Base-by-base conservation (phyloP, 2,329 filamentous ascomycete genomes). In the Penicillium thymicola region DNA sequence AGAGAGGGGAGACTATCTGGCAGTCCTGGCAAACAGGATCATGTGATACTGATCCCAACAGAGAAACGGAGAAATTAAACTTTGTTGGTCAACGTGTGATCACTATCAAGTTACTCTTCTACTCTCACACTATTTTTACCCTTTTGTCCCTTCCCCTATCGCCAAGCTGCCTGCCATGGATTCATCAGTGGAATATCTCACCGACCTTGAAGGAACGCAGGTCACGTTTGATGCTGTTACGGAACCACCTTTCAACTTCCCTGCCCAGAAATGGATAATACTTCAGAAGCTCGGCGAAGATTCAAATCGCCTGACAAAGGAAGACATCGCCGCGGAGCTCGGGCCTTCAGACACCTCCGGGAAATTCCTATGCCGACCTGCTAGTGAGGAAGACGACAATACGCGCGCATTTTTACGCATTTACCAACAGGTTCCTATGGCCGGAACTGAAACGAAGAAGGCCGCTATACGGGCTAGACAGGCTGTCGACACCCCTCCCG, bases 261-360 rank as follows among this genome's bases (percentile, higher is more conserved):
- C 50, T n/a, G 50, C 50, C 32, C 32, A 52, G 41, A 52, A 27
- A 45, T 52, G 41, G 41, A 52, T 52, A 40, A 52, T 45, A 45
- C 50, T 46, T 34, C 42, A 53, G 42, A 53, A 46, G 18, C 51
- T 53, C 51, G 18, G 23, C 3, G 51, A 53, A 46, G 42, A 32
- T 1, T 25, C 42, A 5, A 53, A 46, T 53, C 18, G 42, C 42
- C 25, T 45, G 9, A 53, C 51, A 32, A 40, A 41, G 27, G 42
- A 46, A 46, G 51, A 46, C 14, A 53, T 46, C 14, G 13, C n/a
- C 25, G 34, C 25, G 18, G 42, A 46, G 27, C 25, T 53, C 27
- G 51, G 34, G 9, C 42, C 34, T 2, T 53, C 34, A 46, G 42
- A 53, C 2, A 53, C 42, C 27, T 1, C 27, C 10, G 51, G 51